Evolutionary conservation across 2,329 filamentous ascomycete genomes (phyloP).

Genomic region (Fusarium pininemorale): DNA sequence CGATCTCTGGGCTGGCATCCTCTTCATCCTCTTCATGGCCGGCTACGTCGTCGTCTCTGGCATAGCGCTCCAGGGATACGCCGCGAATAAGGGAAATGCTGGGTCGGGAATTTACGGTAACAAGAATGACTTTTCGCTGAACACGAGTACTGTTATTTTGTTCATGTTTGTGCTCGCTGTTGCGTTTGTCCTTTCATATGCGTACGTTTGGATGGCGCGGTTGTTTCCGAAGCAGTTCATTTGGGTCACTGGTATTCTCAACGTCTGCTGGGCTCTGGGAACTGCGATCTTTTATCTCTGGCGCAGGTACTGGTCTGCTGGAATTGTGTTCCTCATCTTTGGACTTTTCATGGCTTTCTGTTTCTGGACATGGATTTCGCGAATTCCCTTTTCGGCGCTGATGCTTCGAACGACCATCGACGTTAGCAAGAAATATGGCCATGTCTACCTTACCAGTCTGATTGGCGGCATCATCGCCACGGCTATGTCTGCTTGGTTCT

Average conservation of each 20-base stretch:
- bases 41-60: constrained; percentile 83
- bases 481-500: constrained; percentile 85
- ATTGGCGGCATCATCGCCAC: constrained; percentile 81
- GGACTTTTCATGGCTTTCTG: constrained; percentile 77
- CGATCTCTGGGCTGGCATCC: constrained; percentile 86
- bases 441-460: constrained; percentile 87
- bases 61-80: constrained; percentile 79
- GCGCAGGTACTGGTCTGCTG: constrained; percentile 80
- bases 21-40: constrained; percentile 75
- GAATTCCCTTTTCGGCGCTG: constrained; percentile 89
- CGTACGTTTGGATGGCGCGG: constrained; percentile 79
- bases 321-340: constrained; percentile 88
- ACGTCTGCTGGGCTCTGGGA: constrained; percentile 84
- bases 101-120: constrained; percentile 79
- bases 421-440: constrained; percentile 82
- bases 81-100: constrained; percentile 67
- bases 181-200: constrained; percentile 77
- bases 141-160: constrained; percentile 86
- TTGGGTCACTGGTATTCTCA: constrained; percentile 90
- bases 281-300: constrained; percentile 88
- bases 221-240: constrained; percentile 89
- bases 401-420: constrained; percentile 90
- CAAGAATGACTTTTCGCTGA: constrained; percentile 71
- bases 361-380: constrained; percentile 88
- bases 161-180: constrained; percentile 81